These are phyloP conservation scores for Trichopus zeylanicus DNA, from an alignment of 116 monocot species.

Conservation along the genomic window DNA sequence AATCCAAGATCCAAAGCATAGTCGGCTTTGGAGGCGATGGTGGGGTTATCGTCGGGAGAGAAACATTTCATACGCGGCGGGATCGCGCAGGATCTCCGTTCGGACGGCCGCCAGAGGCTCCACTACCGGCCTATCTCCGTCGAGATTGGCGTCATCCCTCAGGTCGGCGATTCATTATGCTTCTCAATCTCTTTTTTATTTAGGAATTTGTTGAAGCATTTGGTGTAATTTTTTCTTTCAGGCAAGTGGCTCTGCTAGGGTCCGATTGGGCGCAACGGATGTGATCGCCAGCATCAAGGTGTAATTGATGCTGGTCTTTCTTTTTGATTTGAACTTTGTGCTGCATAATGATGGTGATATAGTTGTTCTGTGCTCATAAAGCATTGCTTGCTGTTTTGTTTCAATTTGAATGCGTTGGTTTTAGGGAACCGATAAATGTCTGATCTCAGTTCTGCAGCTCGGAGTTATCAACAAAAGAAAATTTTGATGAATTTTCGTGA, in stretches of 20 bases:
- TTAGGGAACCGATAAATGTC: too few species aligned
- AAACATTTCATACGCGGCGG: conserved; percentile 72
- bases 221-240: conserved; percentile 12
- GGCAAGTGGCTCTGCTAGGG: conserved; percentile 87
- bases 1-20: too few species aligned
- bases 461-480: too few species aligned
- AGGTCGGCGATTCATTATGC: conserved; percentile 25
- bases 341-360: too few species aligned
- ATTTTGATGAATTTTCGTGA: too few species aligned
- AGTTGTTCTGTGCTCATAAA: too few species aligned
- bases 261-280: conserved; percentile 74
- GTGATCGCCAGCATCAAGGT: conserved; percentile 93
- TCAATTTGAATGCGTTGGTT: too few species aligned
- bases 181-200: neutral
- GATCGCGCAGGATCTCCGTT: conserved; percentile 67
- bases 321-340: neutral
- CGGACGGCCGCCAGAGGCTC: conserved; percentile 57
- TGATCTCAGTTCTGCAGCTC: too few species aligned
- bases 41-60: conserved; percentile 67
- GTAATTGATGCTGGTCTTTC: neutral
- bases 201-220: neutral
- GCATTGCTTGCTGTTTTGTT: too few species aligned
- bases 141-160: conserved; percentile 84
- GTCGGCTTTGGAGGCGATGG: conserved; percentile 29
- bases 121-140: conserved; percentile 65